Percentiles rank a stretch among this genome's conserved stretches.
These are phyloP conservation scores for Candida endomychidarum DNA, from an alignment of 805 yeast species.

Conservation along the genomic window DNA sequence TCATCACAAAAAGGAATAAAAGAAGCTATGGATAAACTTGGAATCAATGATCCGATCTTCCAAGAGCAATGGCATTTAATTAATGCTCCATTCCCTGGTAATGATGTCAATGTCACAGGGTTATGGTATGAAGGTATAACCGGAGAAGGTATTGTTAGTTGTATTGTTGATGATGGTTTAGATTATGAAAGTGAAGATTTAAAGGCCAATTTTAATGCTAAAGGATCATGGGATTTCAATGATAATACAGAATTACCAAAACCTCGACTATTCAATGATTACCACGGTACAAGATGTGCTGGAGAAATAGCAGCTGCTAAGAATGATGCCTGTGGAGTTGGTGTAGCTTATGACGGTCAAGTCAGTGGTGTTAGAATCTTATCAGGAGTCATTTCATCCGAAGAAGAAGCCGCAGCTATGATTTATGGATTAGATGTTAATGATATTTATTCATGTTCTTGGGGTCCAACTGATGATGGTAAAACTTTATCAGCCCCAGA, in stretches of 20 bases:
- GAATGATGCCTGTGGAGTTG: conserved; percentile 90
- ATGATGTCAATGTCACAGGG: conserved; percentile 83
- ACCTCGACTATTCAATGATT: conserved; percentile 79
- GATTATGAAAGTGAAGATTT: conserved; percentile 81
- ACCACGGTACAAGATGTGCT: conserved; percentile 97
- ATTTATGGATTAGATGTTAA: conserved; percentile 77
- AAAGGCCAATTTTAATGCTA: conserved; percentile 60
- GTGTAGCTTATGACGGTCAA: conserved; percentile 86
- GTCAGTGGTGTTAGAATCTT: conserved; percentile 90
- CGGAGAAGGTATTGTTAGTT: conserved; percentile 80
- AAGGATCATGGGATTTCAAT: conserved; percentile 94
- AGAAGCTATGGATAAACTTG: conserved; percentile 51
- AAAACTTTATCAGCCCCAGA: conserved; percentile 83
- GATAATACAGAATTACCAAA: conserved; percentile 71
- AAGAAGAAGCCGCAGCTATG: conserved; percentile 89
- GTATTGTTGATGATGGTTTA: conserved; percentile 91
- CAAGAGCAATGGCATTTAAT: conserved; percentile 88
- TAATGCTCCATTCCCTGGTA: conserved; percentile 68
- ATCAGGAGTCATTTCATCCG: conserved; percentile 75
- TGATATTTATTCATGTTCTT: conserved; percentile 94
- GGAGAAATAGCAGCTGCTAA: conserved; percentile 93
- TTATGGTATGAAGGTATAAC: conserved; percentile 82
- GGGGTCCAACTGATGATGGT: conserved; percentile 99
- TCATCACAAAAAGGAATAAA: conserved; percentile 49
- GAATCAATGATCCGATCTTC: conserved; percentile 83